Percentiles rank a stretch among this genome's conserved stretches.
phyloP scores from a whole-genome alignment of 192 early-diverging fungal species.

The Linderina pennispora region DNA sequence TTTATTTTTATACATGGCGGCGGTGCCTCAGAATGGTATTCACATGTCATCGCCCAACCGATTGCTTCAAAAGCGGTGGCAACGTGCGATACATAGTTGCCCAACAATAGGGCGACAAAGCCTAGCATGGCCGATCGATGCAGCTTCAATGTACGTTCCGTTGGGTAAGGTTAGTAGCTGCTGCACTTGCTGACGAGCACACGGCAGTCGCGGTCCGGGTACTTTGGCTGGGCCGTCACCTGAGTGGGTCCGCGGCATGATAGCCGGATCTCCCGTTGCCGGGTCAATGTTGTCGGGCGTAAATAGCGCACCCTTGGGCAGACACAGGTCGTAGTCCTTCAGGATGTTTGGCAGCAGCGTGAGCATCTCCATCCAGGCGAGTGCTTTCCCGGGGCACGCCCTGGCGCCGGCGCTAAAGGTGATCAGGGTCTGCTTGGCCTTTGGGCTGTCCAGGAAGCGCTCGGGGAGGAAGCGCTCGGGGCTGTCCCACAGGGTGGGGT shows the following conservation, averaged over 20 bases:
- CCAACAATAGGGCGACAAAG: no score
- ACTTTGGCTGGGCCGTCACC: slow-evolving; percentile 8
- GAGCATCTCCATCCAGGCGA: slow-evolving; percentile 28
- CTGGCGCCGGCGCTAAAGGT: slow-evolving; percentile 24
- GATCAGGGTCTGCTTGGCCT: slow-evolving; percentile 21
- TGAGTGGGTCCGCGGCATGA: slow-evolving; percentile 23
- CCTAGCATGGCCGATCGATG: no score
- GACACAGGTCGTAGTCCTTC: slow-evolving; percentile 7
- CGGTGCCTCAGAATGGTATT: no score
- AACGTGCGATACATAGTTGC: no score
- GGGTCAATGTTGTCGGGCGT: slow-evolving; percentile 4
- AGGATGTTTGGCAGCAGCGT: slow-evolving; percentile 25
- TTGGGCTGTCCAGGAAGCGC: slow-evolving; percentile 10
- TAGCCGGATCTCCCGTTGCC: neutral
- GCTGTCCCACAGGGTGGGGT: slow-evolving; percentile 4
- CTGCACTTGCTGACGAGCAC: slow-evolving; percentile 6
- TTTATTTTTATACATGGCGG: no score
- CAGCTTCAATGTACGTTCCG: no score
- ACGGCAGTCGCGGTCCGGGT: slow-evolving; percentile 19
- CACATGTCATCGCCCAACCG: no score
- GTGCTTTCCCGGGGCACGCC: slow-evolving; percentile 25
- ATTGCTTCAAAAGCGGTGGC: no score
- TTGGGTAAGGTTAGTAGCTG: neutral
- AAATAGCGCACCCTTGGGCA: slow-evolving; percentile 3
- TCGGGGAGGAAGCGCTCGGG: slow-evolving; percentile 9